A percentile compares a stretch with the other conserved stretches of the same genome.
Evolutionary conservation across 2,329 filamentous ascomycete species (phyloP).

Genomic region (Xylaria polymorpha): DNA sequence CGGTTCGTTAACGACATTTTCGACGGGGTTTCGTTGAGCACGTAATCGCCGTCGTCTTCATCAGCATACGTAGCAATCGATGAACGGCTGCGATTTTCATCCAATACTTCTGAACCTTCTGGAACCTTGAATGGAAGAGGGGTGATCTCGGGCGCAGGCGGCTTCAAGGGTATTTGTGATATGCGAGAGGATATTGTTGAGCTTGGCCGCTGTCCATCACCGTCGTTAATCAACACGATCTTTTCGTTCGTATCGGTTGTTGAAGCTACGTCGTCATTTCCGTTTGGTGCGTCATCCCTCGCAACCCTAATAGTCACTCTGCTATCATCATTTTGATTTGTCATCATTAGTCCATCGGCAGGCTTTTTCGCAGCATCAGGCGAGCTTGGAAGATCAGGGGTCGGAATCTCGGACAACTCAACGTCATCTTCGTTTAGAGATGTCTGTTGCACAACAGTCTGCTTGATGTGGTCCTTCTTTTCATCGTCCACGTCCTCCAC

Average conservation of each 20-base stretch:
- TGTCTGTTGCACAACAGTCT: constrained; percentile 49
- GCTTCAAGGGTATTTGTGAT: constrained; percentile 51
- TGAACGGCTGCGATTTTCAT: constrained; percentile 61
- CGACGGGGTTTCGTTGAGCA: constrained; percentile 52
- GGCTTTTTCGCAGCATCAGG: constrained; percentile 33
- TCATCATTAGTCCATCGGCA: constrained; percentile 55
- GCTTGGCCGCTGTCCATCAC: constrained; percentile 48
- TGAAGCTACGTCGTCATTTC: constrained; percentile 29
- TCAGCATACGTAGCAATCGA: constrained; percentile 78
- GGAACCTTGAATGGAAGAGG: constrained; percentile 75
- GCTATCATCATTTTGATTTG: constrained; percentile 56
- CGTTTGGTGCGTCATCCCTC: constrained; percentile 59
- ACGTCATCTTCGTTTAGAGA: constrained; percentile 59
- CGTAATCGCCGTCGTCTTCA: constrained; percentile 56
- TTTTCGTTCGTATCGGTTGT: constrained; percentile 50
- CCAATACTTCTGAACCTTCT: constrained; percentile 58
- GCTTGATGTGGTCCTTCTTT: constrained; percentile 50
- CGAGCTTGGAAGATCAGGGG: constrained; percentile 44
- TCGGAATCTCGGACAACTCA: constrained; percentile 65
- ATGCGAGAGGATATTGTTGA: constrained; percentile 45
- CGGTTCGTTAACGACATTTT: constrained; percentile 56
- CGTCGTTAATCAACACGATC: constrained; percentile 50
- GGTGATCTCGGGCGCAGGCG: constrained; percentile 65
- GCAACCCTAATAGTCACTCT: constrained; percentile 66
- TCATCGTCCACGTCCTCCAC: constrained; percentile 62